Conservation (phyloP, 805 yeast species). For the Maudiozyma pseudohumilis region DNA sequence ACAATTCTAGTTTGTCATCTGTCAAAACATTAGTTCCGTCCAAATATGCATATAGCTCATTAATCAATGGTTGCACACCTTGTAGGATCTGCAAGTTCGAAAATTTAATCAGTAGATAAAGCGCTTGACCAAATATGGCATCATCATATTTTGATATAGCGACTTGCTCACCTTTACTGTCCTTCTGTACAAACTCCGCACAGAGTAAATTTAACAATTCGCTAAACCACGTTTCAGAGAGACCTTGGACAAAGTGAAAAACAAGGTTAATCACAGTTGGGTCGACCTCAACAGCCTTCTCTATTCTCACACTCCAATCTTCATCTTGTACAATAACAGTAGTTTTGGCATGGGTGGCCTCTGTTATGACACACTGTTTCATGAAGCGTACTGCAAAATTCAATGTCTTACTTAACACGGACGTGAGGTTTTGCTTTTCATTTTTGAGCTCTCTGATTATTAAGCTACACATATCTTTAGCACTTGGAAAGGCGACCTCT, state of each 20-base stretch:
- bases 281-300: conserved; percentile 60
- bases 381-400: conserved; percentile 42
- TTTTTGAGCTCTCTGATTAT: conserved; percentile 24
- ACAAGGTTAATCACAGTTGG: conserved; percentile 36
- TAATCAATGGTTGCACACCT: conserved; percentile 10
- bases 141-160: conserved; percentile 18
- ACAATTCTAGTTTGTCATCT: conserved; percentile 26
- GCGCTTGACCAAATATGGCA: conserved; percentile 30
- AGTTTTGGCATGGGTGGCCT: conserved; percentile 40
- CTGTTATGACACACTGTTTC: conserved; percentile 53
- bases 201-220: conserved; percentile 30
- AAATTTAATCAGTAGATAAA: conserved; percentile 22
- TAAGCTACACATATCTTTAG: conserved; percentile 31
- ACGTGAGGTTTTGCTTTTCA: conserved; percentile 14
- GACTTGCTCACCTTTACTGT: conserved; percentile 8
- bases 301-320: conserved; percentile 62
- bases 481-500: conserved; percentile 44
- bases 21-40: conserved; percentile 10
- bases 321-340: conserved; percentile 60
- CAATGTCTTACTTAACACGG: conserved; percentile 29
- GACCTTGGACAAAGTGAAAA: conserved; percentile 7
- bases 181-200: conserved; percentile 26
- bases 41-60: conserved; percentile 20
- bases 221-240: conserved; percentile 15
- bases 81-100: conserved; percentile 5